Evolutionary conservation across 495 filamentous ascomycete genomes (phyloP).

Genomic region (Penicillium arizonense): DNA sequence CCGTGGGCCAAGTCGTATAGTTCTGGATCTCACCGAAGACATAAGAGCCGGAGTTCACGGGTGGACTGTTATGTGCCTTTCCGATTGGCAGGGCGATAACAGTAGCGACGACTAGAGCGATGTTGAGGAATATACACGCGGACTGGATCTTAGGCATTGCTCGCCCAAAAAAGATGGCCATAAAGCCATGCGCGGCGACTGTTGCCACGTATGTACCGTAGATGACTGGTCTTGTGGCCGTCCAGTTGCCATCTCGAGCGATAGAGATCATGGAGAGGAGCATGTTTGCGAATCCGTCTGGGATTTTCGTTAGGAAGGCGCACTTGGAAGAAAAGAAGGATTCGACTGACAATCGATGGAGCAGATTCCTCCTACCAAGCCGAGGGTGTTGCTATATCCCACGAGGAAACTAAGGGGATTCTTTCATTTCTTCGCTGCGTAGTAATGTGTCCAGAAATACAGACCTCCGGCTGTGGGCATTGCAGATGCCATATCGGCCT

Average conservation of each 20-base stretch:
- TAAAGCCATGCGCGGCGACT: conserved; percentile 56
- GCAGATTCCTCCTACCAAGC: conserved; percentile 62
- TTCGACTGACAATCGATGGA: conserved; percentile 52
- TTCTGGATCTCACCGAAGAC: conserved; percentile 49
- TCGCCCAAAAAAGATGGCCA: conserved; percentile 53
- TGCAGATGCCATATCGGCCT: conserved; percentile 64
- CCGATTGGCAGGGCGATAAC: conserved; percentile 66
- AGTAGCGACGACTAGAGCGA: conserved; percentile 61
- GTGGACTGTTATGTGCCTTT: conserved; percentile 27
- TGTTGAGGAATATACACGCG: conserved; percentile 59
- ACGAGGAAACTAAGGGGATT: conserved; percentile 68
- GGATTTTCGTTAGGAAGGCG: not conserved
- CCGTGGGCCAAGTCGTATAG: conserved; percentile 57
- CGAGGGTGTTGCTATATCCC: conserved; percentile 70
- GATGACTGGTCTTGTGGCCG: conserved; percentile 55
- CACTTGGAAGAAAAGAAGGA: not conserved
- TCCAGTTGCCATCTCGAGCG: conserved; percentile 62
- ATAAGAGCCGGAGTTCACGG: conserved; percentile 37
- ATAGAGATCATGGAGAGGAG: conserved; percentile 58
- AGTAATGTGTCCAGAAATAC: conserved; percentile 73
- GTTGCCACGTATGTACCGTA: conserved; percentile 63
- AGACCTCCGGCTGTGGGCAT: conserved; percentile 71
- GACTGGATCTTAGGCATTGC: conserved; percentile 68
- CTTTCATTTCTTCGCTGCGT: conserved; percentile 55
- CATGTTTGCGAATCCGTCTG: conserved; percentile 52